Percentiles rank a stretch among this genome's conserved stretches.
Conservation (phyloP, 2,329 filamentous ascomycete species). For the Fusarium domesticum region DNA sequence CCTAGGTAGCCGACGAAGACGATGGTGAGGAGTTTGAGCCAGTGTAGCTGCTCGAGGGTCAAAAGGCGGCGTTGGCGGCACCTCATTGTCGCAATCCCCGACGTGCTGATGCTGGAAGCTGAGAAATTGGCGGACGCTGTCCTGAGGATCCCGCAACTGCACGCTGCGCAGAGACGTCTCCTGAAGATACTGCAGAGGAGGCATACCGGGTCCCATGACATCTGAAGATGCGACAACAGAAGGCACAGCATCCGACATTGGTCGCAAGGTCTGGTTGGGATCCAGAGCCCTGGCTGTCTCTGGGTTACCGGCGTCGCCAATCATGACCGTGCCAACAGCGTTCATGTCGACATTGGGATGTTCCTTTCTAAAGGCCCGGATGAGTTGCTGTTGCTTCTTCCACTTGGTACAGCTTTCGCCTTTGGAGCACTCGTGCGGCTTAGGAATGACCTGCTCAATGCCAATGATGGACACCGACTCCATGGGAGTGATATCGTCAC, state of each 20-base stretch:
- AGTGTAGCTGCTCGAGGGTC: slow-evolving; percentile 51
- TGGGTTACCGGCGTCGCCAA: slow-evolving; percentile 78
- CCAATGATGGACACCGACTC: slow-evolving; percentile 90
- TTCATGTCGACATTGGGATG: slow-evolving; percentile 61
- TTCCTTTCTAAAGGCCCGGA: slow-evolving; percentile 71
- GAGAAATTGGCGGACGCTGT: slow-evolving; percentile 90
- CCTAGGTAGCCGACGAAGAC: slow-evolving; percentile 59
- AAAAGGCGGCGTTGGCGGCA: slow-evolving; percentile 68
- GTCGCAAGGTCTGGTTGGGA: slow-evolving; percentile 56
- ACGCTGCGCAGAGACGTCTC: slow-evolving; percentile 69
- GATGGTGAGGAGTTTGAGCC: slow-evolving; percentile 48
- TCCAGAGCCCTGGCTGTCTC: slow-evolving; percentile 58
- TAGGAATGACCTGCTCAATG: slow-evolving; percentile 84
- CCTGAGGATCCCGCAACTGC: slow-evolving; percentile 75
- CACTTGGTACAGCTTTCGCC: slow-evolving; percentile 83
- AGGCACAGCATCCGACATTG: slow-evolving; percentile 70
- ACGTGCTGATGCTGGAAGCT: slow-evolving; percentile 66
- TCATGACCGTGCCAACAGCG: slow-evolving; percentile 65
- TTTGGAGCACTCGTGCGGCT: slow-evolving; percentile 79
- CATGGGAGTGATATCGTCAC: slow-evolving; percentile 70
- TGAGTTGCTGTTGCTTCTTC: slow-evolving; percentile 73
- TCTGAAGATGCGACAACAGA: slow-evolving; percentile 92
- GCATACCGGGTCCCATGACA: slow-evolving; percentile 69
- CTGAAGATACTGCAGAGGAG: slow-evolving; percentile 67
- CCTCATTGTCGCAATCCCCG: slow-evolving; percentile 47